Evolutionary conservation across 1,139 yeast species (phyloP).

Genomic region (Debaryomyces nepalensis): DNA sequence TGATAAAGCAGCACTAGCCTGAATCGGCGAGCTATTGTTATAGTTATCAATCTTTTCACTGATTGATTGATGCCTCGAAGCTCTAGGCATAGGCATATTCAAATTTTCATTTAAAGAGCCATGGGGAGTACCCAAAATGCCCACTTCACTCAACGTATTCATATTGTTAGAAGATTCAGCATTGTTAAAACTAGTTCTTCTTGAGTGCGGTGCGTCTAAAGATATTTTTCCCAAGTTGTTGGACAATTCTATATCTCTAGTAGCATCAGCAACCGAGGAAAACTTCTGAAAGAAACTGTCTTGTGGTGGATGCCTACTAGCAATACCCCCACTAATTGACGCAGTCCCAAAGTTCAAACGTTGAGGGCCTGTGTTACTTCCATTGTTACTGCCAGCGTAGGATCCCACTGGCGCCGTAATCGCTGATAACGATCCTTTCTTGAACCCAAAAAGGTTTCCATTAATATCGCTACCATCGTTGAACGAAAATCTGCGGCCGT

Average conservation of each 20-base stretch:
- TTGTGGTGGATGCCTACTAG: constrained; percentile 50
- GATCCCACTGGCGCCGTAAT: constrained; percentile 46
- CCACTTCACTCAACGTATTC: constrained; percentile 26
- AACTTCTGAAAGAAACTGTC: constrained; percentile 68
- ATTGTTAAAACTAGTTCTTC: constrained; percentile 56
- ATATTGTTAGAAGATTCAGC: constrained; percentile 19
- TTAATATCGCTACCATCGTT: constrained; percentile 53
- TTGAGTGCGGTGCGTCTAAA: constrained; percentile 33
- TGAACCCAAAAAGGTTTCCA: constrained; percentile 47
- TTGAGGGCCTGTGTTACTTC: constrained; percentile 15
- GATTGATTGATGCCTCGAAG: constrained; percentile 60
- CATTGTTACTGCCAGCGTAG: constrained; percentile 17
- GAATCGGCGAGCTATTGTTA: constrained; percentile 55
- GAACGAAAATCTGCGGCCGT: constrained; percentile 39
- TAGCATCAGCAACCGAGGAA: constrained; percentile 77
- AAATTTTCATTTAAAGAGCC: constrained; percentile 58
- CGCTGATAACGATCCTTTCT: constrained; percentile 54
- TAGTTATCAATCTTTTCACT: constrained; percentile 69
- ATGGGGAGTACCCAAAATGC: constrained; percentile 40
- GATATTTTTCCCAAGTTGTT: constrained; percentile 33
- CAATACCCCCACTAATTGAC: constrained; percentile 63
- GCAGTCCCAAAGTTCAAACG: constrained; percentile 58
- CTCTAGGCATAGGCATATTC: constrained; percentile 44
- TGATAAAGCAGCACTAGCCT: constrained; percentile 47
- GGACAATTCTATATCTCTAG: constrained; percentile 69